Evolutionary conservation across 176 grass and related monocot species (phyloP).

Genomic region (Tuctoria greenei): DNA sequence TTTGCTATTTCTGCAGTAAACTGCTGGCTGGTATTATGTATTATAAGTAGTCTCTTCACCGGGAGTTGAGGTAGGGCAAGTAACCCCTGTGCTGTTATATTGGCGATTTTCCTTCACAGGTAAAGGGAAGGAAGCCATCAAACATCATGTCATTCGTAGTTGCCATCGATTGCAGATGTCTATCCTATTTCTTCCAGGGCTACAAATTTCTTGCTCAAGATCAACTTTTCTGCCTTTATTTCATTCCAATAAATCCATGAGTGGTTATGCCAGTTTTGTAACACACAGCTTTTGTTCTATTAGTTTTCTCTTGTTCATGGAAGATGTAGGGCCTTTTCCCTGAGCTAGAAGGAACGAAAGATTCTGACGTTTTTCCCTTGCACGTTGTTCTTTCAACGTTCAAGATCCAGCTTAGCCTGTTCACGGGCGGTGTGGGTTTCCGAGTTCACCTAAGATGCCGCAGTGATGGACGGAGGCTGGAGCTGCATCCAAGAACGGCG

Average conservation of each 20-base stretch:
- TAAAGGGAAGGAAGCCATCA: background rate
- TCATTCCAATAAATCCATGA: background rate
- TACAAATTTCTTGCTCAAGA: background rate
- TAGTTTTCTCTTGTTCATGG: background rate
- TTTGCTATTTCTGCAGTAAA: slow-evolving; percentile 46
- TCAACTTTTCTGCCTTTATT: background rate
- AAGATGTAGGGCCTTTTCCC: background rate
- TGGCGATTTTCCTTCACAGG: slow-evolving; percentile 29
- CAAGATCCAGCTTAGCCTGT: slow-evolving; percentile 2
- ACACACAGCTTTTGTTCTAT: background rate
- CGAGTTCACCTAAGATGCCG: slow-evolving; percentile 24
- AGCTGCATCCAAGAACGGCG: slow-evolving; percentile 4
- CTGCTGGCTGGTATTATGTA: slow-evolving; percentile 39
- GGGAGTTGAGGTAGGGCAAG: slow-evolving; percentile 29
- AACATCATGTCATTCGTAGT: slow-evolving; percentile 34
- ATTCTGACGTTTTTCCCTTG: background rate
- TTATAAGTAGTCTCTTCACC: slow-evolving; percentile 34
- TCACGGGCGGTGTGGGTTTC: background rate
- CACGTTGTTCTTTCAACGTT: background rate
- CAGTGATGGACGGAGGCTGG: slow-evolving; percentile 35
- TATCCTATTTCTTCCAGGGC: background rate
- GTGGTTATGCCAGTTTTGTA: background rate
- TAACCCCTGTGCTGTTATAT: slow-evolving; percentile 8
- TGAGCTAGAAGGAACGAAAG: background rate
- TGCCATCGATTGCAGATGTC: slow-evolving; percentile 25